Base-by-base conservation (phyloP, 176 grass and related monocot genomes). In the Carex parvula region DNA sequence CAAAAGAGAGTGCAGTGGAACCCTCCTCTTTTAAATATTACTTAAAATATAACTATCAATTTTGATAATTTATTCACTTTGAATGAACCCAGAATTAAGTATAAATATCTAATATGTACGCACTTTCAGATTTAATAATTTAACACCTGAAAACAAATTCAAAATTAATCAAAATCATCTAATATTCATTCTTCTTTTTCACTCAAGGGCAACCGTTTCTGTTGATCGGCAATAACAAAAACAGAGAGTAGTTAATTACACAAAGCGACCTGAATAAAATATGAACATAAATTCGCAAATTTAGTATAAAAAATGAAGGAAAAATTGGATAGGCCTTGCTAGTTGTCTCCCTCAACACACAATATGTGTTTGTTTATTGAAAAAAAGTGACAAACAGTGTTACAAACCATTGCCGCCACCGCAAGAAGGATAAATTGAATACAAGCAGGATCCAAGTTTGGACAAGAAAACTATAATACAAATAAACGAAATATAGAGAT, bases 401-500 rank as follows among this genome's bases (percentile, higher is more conserved):
- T n/a, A 83, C 80, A 83, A 83, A 83, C 6, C 53, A 78, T 56
- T 6, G 14, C 22, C 14, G 4, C 73, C 73, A 33, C 73, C 52
- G 18, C 64, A 30, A 50, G 48, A 72, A 26, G 39, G 62, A 69
- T 78, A 66, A 52, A 83, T 30, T 66, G 48, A 83, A 83, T 83
- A 68, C 17, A 69, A 63, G 46, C 63, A 64, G 58, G 79, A 81
- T 50, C 18, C 61, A 14, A 67, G 39, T 62, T 67, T 67, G 21
- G 60, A 50, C 37, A 65, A 50, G 44, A 82, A 82, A 82, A 20
- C 57, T 65, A 82, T 65, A 67, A 82, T 50, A 66, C 60, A 82
- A 61, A 82, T 30, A 50, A 65, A 67, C 50, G 44, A 13, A 82
- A 64, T 64, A 67, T 65, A 82, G 60, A 82, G 67, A 81, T 55